A percentile compares a stretch with the other conserved stretches of the same genome.
Conservation (phyloP, 148 eudicot genomes). For the Hydrangea macrophylla region DNA sequence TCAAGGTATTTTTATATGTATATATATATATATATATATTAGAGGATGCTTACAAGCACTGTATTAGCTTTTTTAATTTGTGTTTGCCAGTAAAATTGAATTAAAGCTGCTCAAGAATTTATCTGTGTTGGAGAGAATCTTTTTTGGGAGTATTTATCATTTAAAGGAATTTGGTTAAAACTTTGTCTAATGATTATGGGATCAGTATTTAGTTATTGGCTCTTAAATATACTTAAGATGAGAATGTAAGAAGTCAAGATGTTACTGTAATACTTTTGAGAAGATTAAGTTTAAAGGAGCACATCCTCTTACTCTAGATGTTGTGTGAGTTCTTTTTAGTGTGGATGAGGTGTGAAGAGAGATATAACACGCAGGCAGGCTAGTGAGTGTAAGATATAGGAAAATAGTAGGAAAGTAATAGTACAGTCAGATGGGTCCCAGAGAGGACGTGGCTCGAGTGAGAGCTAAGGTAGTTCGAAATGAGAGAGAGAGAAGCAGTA, state of each 20-base stretch:
- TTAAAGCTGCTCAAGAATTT: not conserved
- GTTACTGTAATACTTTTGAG: slow-evolving; percentile 2
- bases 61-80: too few species aligned
- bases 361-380: too few species aligned
- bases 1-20: slow-evolving; percentile 41
- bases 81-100: not conserved
- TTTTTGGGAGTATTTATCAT: too few species aligned
- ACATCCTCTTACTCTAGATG: not conserved
- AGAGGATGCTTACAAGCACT: not conserved
- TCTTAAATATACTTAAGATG: not conserved
- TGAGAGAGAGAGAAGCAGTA: too few species aligned
- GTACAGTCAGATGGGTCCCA: too few species aligned
- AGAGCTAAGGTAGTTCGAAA: too few species aligned
- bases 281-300: slow-evolving; percentile 2
- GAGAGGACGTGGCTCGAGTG: too few species aligned
- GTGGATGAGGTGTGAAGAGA: too few species aligned
- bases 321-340: too few species aligned
- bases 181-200: not conserved
- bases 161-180: not conserved
- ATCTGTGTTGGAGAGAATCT: not conserved
- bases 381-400: too few species aligned
- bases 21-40: not conserved
- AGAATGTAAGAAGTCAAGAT: not conserved
- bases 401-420: too few species aligned
- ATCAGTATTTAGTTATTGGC: slow-evolving; percentile 1